These are phyloP conservation scores for Alternaria dauci DNA, from an alignment of 2,329 filamentous ascomycete species.

Conservation along the genomic window DNA sequence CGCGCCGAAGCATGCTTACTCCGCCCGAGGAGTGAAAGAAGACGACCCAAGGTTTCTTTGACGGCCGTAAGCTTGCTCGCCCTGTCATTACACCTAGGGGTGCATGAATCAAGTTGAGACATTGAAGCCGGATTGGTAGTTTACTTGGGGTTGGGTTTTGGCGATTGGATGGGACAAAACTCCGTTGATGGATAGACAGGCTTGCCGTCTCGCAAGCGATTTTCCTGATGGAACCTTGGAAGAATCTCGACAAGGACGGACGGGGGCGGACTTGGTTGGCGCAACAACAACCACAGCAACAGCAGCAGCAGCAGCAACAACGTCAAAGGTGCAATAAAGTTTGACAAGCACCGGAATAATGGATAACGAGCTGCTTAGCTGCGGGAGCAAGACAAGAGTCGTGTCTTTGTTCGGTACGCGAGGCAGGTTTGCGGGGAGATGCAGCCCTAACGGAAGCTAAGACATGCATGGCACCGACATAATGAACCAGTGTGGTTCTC, in stretches of 20 bases:
- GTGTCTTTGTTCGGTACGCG: neutral
- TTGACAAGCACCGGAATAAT: neutral
- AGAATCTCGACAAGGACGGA: neutral
- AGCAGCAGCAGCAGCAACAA: too few species aligned
- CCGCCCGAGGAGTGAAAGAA: neutral
- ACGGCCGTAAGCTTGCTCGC: neutral
- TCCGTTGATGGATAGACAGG: neutral
- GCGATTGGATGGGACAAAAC: slow-evolving; percentile 6
- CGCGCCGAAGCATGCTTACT: neutral
- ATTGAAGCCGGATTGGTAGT: neutral
- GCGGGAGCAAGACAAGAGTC: neutral
- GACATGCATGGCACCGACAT: slow-evolving; percentile 29
- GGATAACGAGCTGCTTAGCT: neutral
- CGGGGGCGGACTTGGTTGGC: neutral
- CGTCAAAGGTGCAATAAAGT: too few species aligned
- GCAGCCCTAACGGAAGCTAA: slow-evolving; percentile 37
- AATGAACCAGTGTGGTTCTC: slow-evolving; percentile 22
- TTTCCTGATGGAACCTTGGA: neutral
- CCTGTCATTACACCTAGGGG: neutral
- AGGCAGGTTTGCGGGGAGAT: slow-evolving; percentile 29
- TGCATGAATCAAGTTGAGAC: slow-evolving; percentile 3
- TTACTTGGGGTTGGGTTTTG: neutral
- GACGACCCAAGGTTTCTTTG: slow-evolving; percentile 1
- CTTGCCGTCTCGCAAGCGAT: neutral
- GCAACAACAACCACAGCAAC: neutral